Evolutionary conservation across 139 green algal genomes (phyloP).

Genomic region (Coccomyxa sp.): DNA sequence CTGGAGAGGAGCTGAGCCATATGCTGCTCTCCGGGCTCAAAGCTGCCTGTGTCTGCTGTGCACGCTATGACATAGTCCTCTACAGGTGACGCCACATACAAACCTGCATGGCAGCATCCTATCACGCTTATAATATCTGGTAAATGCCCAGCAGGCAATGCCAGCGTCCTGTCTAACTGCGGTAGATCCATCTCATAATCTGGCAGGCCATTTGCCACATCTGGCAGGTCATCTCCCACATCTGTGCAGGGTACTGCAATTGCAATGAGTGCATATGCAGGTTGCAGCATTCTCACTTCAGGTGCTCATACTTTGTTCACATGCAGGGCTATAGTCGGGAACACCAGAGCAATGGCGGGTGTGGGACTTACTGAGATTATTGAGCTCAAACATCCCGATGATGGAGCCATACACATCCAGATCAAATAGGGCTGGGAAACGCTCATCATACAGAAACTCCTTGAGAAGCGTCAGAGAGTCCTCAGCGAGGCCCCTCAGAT

Average conservation of each 20-base stretch:
- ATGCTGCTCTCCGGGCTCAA: not conserved
- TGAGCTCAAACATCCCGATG: slow-evolving; percentile 96
- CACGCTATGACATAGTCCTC: slow-evolving; percentile 42
- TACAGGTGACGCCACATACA: slow-evolving; percentile 54
- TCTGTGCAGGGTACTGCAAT: not conserved
- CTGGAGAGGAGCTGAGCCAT: not conserved
- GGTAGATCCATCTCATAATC: not conserved
- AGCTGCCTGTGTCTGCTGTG: not conserved
- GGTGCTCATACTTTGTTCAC: not conserved
- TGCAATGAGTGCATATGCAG: slow-evolving; percentile 16
- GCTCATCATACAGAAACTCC: slow-evolving; percentile 28
- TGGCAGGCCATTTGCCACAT: not conserved
- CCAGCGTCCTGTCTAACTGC: no score
- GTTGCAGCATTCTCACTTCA: not conserved
- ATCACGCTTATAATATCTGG: no score
- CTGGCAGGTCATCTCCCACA: no score
- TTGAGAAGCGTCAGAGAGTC: slow-evolving; percentile 75
- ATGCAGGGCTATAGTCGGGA: not conserved
- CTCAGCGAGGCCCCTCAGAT: slow-evolving; percentile 55
- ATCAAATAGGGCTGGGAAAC: slow-evolving; percentile 59
- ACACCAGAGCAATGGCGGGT: no score
- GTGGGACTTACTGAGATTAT: slow-evolving; percentile 77
- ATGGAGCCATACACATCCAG: slow-evolving; percentile 73
- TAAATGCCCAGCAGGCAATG: no score
- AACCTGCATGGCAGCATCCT: no score